Percentiles rank a stretch among this genome's conserved stretches.
Conservation (phyloP, 140 eudicot species). For the Bidens hawaiensis region DNA sequence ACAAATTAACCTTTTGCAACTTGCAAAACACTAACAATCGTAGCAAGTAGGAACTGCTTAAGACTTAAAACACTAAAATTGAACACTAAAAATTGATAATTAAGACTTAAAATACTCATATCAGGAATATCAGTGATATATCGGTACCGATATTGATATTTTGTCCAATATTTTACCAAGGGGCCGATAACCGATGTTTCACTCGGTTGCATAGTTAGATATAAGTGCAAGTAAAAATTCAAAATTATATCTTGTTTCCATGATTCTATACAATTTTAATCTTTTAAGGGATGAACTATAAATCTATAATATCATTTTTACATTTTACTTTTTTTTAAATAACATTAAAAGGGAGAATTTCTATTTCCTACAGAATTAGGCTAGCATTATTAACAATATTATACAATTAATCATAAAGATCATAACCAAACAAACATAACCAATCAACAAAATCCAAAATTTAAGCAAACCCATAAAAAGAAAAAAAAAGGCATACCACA, state of each 20-base stretch:
- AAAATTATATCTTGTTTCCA: neutral
- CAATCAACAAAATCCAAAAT: neutral
- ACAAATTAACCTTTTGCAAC: too few species aligned
- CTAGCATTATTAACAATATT: neutral
- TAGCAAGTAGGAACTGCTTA: too few species aligned
- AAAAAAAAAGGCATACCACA: constrained; percentile 38
- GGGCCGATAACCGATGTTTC: too few species aligned
- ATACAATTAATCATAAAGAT: constrained; percentile 5
- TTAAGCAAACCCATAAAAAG: neutral
- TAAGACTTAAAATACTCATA: too few species aligned
- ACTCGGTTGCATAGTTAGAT: too few species aligned
- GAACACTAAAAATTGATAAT: too few species aligned
- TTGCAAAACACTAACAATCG: too few species aligned
- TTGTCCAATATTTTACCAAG: too few species aligned
- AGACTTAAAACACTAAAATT: too few species aligned
- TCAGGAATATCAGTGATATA: too few species aligned
- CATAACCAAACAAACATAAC: neutral
- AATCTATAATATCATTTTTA: neutral
- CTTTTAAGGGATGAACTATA: neutral
- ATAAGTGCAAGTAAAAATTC: neutral
- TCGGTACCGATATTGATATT: too few species aligned
- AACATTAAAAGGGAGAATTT: neutral
- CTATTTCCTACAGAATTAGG: neutral
- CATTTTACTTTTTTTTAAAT: neutral
- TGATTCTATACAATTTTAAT: neutral